phyloP scores from a whole-genome alignment of 2,329 filamentous ascomycete genomes.

The Bipolaris gigantea region DNA sequence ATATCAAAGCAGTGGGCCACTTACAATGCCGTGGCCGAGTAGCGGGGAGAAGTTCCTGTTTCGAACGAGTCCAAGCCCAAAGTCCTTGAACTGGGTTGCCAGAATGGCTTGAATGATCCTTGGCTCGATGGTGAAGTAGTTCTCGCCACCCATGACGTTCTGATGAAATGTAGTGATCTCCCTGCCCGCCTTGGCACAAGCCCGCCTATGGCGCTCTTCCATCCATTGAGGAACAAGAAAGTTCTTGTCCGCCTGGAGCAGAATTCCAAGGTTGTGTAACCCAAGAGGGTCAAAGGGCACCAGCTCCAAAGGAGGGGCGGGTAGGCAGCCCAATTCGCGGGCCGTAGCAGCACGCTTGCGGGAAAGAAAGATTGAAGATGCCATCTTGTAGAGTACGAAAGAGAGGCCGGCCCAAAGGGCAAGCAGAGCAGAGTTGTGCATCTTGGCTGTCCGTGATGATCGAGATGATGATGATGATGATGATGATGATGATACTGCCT shows the following conservation, averaged over 20 bases:
- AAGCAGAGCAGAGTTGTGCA: constrained; percentile 34
- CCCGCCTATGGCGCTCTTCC: constrained; percentile 22
- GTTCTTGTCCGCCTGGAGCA: constrained; percentile 44
- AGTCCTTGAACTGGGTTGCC: constrained; percentile 52
- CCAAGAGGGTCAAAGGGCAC: constrained; percentile 52
- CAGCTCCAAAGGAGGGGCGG: constrained; percentile 45
- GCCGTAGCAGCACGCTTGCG: constrained; percentile 41
- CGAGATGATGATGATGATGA: too few species aligned
- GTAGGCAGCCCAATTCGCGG: constrained; percentile 50
- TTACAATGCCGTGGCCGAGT: constrained; percentile 46
- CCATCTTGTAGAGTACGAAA: constrained; percentile 37
- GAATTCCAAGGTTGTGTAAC: constrained; percentile 49
- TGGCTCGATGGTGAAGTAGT: constrained; percentile 46
- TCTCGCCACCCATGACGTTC: constrained; percentile 19
- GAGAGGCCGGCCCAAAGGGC: constrained; percentile 33
- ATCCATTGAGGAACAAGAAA: constrained; percentile 39
- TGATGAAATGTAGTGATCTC: constrained; percentile 33
- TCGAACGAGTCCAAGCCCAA: constrained; percentile 43
- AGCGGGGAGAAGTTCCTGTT: constrained; percentile 45
- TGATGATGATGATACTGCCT: too few species aligned
- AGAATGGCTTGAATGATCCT: constrained; percentile 52
- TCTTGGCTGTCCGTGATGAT: constrained; percentile 8
- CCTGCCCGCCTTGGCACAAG: constrained; percentile 19
- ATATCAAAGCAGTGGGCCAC: constrained; percentile 1
- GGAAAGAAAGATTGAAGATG: constrained; percentile 28